A percentile compares a stretch with the other conserved stretches of the same genome.
phyloP scores from a whole-genome alignment of 2,329 filamentous ascomycete species.

The Diaporthe vexans region DNA sequence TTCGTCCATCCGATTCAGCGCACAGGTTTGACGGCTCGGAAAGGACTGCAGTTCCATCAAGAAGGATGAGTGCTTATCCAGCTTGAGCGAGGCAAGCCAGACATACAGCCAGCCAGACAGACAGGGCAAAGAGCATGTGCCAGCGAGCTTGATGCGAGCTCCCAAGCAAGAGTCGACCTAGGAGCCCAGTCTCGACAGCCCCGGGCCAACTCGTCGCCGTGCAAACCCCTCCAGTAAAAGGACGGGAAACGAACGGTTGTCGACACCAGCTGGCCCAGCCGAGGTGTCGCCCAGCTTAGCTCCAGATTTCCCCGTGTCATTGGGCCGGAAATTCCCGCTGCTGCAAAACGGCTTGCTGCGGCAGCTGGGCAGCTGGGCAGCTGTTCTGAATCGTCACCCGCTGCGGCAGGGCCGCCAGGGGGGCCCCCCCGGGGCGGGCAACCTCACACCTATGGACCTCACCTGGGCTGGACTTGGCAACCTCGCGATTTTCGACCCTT shows the following conservation, averaged over 20 bases:
- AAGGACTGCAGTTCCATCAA: background rate
- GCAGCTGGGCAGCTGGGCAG: slow-evolving; percentile 15
- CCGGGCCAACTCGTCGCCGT: no score
- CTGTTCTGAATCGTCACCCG: slow-evolving; percentile 39
- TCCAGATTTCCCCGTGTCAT: slow-evolving; percentile 1
- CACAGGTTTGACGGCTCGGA: background rate
- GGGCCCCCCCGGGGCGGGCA: background rate
- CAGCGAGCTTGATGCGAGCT: background rate
- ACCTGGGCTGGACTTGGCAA: slow-evolving; percentile 24
- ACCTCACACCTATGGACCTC: slow-evolving; percentile 32
- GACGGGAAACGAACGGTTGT: no score
- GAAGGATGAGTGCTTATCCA: slow-evolving; percentile 2
- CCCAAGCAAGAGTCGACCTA: background rate
- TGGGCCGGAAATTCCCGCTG: slow-evolving; percentile 37
- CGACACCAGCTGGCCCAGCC: background rate
- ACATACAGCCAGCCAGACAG: no score
- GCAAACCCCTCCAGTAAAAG: no score
- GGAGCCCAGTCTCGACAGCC: no score
- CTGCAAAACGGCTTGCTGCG: slow-evolving; percentile 30
- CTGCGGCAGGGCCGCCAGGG: slow-evolving; percentile 20
- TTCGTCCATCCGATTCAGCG: background rate
- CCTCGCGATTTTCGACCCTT: slow-evolving; percentile 39
- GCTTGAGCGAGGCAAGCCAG: background rate
- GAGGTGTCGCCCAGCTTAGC: slow-evolving; percentile 15
- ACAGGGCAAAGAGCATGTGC: background rate